Conservation (phyloP, 2,329 filamentous ascomycete genomes). For the Colletotrichum noveboracense region DNA sequence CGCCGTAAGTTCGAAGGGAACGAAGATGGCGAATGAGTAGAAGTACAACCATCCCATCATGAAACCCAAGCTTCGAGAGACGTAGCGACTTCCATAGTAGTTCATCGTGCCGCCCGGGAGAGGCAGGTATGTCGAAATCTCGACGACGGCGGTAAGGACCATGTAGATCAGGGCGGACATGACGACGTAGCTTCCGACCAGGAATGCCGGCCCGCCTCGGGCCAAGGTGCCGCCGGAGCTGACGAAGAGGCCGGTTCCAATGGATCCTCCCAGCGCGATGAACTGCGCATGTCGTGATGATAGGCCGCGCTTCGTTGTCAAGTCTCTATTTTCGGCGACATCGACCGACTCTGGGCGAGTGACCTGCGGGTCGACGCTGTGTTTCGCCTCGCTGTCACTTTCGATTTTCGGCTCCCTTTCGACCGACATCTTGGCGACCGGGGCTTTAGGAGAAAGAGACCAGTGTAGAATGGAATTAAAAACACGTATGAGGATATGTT, state of each 20-base stretch:
- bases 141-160: conserved; percentile 37
- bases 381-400: not conserved
- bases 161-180: conserved; percentile 34
- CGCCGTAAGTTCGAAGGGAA: conserved; percentile 30
- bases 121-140: conserved; percentile 34
- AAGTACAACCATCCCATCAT: conserved; percentile 65
- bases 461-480: not conserved
- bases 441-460: rapidly evolving
- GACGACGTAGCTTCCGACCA: not conserved
- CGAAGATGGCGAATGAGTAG: conserved; percentile 50
- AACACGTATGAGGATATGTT: not conserved
- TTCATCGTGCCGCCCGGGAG: not conserved
- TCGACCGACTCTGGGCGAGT: not conserved
- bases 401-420: not conserved
- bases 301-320: not conserved
- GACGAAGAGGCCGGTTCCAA: conserved; percentile 53
- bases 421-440: not conserved
- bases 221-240: conserved; percentile 42
- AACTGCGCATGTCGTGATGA: conserved; percentile 46
- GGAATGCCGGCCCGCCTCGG: not conserved
- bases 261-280: conserved; percentile 52
- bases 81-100: conserved; percentile 42
- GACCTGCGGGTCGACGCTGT: not conserved
- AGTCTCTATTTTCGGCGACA: not conserved
- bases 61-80: conserved; percentile 59